A percentile compares a stretch with the other conserved stretches of the same genome.
These are phyloP conservation scores for Diplosphaera chodatii DNA, from an alignment of 139 green algal species.

Conservation along the genomic window DNA sequence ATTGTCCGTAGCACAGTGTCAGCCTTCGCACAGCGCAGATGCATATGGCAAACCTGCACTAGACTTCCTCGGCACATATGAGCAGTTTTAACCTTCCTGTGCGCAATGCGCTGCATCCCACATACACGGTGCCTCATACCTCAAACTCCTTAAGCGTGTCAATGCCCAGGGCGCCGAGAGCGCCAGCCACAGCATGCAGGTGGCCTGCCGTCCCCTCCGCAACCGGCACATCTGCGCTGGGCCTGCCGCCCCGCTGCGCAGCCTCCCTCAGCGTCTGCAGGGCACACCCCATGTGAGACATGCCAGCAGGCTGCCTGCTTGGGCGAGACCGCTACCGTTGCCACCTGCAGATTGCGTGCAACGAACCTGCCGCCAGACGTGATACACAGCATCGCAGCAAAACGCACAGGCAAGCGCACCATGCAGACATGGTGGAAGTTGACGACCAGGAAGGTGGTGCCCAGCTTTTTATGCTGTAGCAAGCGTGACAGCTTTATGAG, in stretches of 20 bases:
- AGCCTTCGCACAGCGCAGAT: too few relatives aligned
- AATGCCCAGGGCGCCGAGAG: slow-evolving; percentile 45
- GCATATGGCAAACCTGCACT: too few relatives aligned
- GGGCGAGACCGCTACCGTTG: too few relatives aligned
- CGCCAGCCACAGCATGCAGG: not conserved
- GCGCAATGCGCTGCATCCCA: too few relatives aligned
- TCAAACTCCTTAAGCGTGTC: slow-evolving; percentile 75
- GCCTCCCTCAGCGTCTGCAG: slow-evolving; percentile 19
- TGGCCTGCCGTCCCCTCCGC: not conserved
- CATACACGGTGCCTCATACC: slow-evolving; percentile 17
- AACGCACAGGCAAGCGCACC: slow-evolving; percentile 6
- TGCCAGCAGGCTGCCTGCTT: not conserved
- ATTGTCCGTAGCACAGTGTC: too few relatives aligned
- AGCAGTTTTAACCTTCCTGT: too few relatives aligned
- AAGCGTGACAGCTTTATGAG: slow-evolving; percentile 44
- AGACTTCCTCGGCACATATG: too few relatives aligned
- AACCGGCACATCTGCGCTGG: not conserved
- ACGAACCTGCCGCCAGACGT: too few relatives aligned
- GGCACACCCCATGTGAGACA: not conserved
- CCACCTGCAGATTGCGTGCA: too few relatives aligned
- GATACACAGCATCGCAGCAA: not conserved
- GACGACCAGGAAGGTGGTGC: slow-evolving; percentile 90
- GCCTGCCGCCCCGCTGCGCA: not conserved
- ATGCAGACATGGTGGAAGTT: slow-evolving; percentile 81
- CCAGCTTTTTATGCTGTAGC: slow-evolving; percentile 27